Base-by-base conservation (phyloP, 306 rosid species). In the Cucurbita maxima region DNA sequence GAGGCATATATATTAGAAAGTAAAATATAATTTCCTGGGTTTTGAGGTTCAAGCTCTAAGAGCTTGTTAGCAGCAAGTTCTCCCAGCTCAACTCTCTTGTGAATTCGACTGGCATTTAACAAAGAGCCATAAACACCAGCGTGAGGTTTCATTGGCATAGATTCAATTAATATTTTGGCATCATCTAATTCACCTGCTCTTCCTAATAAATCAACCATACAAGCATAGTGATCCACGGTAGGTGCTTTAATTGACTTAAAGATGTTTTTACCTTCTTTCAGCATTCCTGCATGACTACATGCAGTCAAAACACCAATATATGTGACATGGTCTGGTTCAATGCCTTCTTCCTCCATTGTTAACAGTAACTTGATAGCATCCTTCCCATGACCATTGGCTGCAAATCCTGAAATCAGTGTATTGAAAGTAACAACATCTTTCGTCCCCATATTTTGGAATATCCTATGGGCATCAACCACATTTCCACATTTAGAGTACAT, bases 101-200 rank as follows among this genome's bases (percentile, higher is more conserved):
- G 87, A 76, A 89, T 82, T 54, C 84, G 61, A 74, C 87, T 85
- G 47, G 89, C 91, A 76, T 82, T 85, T 83, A 85, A 73, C 71
- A 89, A 82, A 61, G 91, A 87, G 56, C 89, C 91, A 75, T 83
- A 87, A 81, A 87, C 83, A 78, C 91, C 91, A 15, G 84, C 96
- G 75, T 89, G 85, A 54, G 96, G 84, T 75, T 83, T 70, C 86
- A 80, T 83, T 11, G 84, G 88, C 96, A 89, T 89, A 77, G 76
- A 50, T 70, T 79, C 83, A 38, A 87, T 84, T 77, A 89, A 75
- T 9, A 74, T 52, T 72, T 67, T 60, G 52, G 91, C 95, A 72
- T 86, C 87, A 75, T 88, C 89, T 57, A 88, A 74, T 82, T 87
- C 81, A 52, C 95, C 89, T 43, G 76, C 76, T 68, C 95, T 82